These are phyloP conservation scores for Stephanodiscus minutulus DNA, from an alignment of 108 stramenopile genomes.

Conservation along the genomic window DNA sequence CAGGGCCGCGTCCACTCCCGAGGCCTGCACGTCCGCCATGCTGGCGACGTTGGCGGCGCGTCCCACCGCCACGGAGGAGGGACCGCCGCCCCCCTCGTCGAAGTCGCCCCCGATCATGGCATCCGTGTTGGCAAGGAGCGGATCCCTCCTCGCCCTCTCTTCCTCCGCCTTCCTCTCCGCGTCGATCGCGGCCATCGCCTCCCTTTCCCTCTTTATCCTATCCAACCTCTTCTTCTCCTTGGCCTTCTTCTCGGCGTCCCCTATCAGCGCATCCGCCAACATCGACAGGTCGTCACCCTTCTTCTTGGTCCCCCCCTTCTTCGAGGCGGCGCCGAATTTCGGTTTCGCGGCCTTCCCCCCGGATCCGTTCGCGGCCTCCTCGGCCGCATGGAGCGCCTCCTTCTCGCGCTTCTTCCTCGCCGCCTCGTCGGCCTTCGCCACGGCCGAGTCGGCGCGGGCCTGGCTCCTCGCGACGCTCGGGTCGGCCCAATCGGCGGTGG, in stretches of 20 bases:
- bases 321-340: conserved; percentile 37
- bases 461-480: conserved; percentile 64
- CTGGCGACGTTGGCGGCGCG: conserved; percentile 58
- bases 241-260: conserved; percentile 82
- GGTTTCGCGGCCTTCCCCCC: conserved; percentile 53
- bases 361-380: conserved; percentile 58
- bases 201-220: conserved; percentile 56
- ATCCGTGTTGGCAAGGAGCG: conserved; percentile 69
- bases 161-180: conserved; percentile 44
- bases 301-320: conserved; percentile 54
- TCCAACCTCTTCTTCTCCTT: conserved; percentile 64
- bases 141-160: conserved; percentile 57
- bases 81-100: conserved; percentile 37
- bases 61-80: conserved; percentile 40
- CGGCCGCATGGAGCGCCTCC: conserved; percentile 66
- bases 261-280: conserved; percentile 74
- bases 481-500: conserved; percentile 66
- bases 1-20: conserved; percentile 60
- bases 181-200: conserved; percentile 46
- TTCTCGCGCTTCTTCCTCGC: conserved; percentile 76
- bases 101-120: conserved; percentile 56
- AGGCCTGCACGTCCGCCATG: conserved; percentile 54
- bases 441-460: conserved; percentile 51
- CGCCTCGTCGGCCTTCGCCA: conserved; percentile 80
- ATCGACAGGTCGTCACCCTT: conserved; percentile 66